Base-by-base conservation (phyloP, 1,139 yeast genomes). In the Pichia norvegensis region DNA sequence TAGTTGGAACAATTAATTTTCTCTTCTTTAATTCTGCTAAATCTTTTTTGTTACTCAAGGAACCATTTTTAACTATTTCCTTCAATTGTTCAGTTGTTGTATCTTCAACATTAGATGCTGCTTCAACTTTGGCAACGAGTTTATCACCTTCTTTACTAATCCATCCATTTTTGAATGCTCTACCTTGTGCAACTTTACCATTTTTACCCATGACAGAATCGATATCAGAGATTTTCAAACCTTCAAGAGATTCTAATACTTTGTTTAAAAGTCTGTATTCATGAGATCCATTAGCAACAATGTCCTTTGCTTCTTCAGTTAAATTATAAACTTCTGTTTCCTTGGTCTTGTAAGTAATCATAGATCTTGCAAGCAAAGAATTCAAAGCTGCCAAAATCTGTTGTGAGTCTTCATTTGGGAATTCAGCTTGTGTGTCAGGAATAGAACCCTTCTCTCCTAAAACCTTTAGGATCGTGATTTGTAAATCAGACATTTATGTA, bases 101-200 rank as follows among this genome's bases (percentile, higher is more conserved):
- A 65, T 87, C 97, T 29, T 65, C 68, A 27, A 90, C 90, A 49
- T 72, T 60, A 1, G 53, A 45, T 19, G 65, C 64, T 33, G 61
- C 61, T 39, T 65, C 63, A 35, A 68, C 65, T 49, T 69, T 79
- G 22, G 87, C 69, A 43, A 85, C 76, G 56, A 92, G 74, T 60
- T 73, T 67, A 57, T 85, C 95, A 45, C 94, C 95, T 53, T 83
- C 85, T 66, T 92, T 92, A 55, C 78, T 70, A 59, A 92, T 81
- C 99, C 99, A 92, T 43, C 95, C 95, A 66, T 90, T 90, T 68
- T 88, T 92, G 76, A 92, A 92, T n/a, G 97, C 98, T 61, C 90
- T 83, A 58, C 95, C 95, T 69, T 92, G 98, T 50, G 98, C 99
- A 53, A 90, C 76, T 58, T 83, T 81, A 49, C 97, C 97, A 52